phyloP scores from a whole-genome alignment of 768 basidiomycete genomes.

The Boletus patriciae region DNA sequence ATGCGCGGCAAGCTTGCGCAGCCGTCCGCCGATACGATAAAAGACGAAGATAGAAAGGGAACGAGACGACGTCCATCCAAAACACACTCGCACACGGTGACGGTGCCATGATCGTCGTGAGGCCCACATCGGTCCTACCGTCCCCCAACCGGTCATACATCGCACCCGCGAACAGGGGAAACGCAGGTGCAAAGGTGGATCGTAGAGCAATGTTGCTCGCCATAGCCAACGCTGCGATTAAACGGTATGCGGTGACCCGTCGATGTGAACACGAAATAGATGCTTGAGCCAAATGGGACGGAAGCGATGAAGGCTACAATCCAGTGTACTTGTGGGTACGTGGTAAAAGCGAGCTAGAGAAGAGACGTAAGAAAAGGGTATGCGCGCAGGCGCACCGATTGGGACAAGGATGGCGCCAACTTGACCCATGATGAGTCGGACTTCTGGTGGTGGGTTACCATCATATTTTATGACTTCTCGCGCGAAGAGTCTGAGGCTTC shows the following conservation, averaged over 20 bases:
- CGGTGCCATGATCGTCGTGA: constrained; percentile 61
- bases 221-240: constrained; percentile 59
- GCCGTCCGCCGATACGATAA: constrained; percentile 44
- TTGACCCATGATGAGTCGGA: constrained; percentile 63
- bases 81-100: constrained; percentile 46
- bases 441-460: constrained; percentile 62
- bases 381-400: constrained; percentile 40
- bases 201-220: constrained; percentile 62
- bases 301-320: constrained; percentile 47
- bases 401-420: constrained; percentile 68
- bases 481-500: constrained; percentile 36
- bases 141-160: constrained; percentile 58
- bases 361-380: constrained; percentile 35
- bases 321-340: constrained; percentile 47
- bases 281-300: constrained; percentile 52
- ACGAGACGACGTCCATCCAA: not conserved
- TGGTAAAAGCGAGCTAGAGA: constrained; percentile 59
- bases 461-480: constrained; percentile 39
- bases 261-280: constrained; percentile 64
- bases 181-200: constrained; percentile 47
- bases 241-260: constrained; percentile 52
- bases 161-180: constrained; percentile 52
- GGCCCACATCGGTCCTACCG: constrained; percentile 68
- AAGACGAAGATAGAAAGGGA: constrained; percentile 44
- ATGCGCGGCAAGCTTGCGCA: constrained; percentile 43